A percentile compares a stretch with the other conserved stretches of the same genome.
phyloP scores from a whole-genome alignment of 2,329 filamentous ascomycete genomes.

The Aspergillus persii region DNA sequence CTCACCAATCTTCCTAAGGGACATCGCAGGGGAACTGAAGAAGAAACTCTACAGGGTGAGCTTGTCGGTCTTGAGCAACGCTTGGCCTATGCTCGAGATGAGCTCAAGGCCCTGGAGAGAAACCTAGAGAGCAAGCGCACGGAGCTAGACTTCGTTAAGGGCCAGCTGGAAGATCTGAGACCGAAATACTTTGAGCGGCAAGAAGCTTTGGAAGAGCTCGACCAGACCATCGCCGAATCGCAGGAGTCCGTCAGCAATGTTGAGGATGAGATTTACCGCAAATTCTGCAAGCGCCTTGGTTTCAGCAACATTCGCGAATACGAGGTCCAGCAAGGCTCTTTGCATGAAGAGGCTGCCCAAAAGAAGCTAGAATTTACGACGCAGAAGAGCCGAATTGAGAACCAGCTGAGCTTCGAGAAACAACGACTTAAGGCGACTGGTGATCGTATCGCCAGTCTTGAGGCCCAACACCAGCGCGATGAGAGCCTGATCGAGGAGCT shows the following conservation, averaged over 20 bases:
- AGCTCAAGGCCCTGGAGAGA: constrained; percentile 73
- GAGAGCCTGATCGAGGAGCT: constrained; percentile 68
- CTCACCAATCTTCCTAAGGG: constrained; percentile 76
- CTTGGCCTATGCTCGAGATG: constrained; percentile 67
- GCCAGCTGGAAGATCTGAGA: constrained; percentile 70
- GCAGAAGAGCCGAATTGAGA: constrained; percentile 65
- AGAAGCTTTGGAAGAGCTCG: constrained; percentile 63
- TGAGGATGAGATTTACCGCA: constrained; percentile 81
- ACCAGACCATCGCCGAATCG: constrained; percentile 55
- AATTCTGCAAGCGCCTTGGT: constrained; percentile 82
- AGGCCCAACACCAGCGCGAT: constrained; percentile 65
- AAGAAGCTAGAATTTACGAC: constrained; percentile 83
- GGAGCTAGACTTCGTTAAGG: constrained; percentile 70
- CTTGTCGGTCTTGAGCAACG: constrained; percentile 76
- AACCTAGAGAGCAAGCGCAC: constrained; percentile 83
- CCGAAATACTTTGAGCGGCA: constrained; percentile 76
- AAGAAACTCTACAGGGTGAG: constrained; percentile 78
- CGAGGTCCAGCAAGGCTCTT: constrained; percentile 84
- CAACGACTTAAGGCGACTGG: constrained; percentile 69
- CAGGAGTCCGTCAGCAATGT: constrained; percentile 70
- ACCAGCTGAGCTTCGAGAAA: constrained; percentile 63
- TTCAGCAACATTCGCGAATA: constrained; percentile 90
- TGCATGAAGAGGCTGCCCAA: constrained; percentile 85
- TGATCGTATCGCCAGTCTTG: constrained; percentile 65
- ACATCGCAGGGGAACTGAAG: constrained; percentile 70